Evolutionary conservation across 495 filamentous ascomycete species (phyloP).

Genomic region (Aspergillus homomorphus): DNA sequence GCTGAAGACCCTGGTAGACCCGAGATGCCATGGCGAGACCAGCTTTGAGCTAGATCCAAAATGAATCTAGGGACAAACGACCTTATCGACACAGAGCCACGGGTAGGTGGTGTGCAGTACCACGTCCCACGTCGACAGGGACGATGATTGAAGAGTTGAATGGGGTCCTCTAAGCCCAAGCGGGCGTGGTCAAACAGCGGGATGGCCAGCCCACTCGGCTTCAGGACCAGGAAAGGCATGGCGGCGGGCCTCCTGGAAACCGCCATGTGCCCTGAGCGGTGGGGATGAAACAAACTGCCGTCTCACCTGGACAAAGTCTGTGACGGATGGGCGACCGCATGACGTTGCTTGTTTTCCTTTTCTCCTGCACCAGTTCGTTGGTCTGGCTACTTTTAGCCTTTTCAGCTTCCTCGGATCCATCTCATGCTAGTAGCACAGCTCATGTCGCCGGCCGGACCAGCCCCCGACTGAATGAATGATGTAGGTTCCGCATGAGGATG

Average conservation of each 20-base stretch:
- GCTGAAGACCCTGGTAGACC: not conserved
- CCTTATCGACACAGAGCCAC: not conserved
- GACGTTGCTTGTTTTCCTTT: not conserved
- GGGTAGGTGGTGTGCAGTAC: not conserved
- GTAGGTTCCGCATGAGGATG: not conserved
- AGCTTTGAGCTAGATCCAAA: not conserved
- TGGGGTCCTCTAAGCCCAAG: not conserved
- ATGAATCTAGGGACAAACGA: too few relatives aligned
- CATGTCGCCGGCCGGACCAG: not conserved
- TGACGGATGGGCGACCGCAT: constrained; percentile 3
- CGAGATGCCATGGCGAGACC: not conserved
- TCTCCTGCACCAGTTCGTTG: not conserved
- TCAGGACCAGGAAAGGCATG: constrained; percentile 26
- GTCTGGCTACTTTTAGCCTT: too few relatives aligned
- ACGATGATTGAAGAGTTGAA: not conserved
- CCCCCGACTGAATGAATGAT: not conserved
- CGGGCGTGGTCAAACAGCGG: constrained; percentile 1
- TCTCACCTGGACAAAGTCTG: not conserved
- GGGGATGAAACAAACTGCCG: constrained; percentile 21
- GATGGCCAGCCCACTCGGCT: constrained; percentile 3
- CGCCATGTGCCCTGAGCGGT: constrained; percentile 17
- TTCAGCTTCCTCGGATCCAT: too few relatives aligned
- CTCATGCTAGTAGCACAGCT: not conserved
- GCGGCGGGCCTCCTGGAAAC: constrained; percentile 15
- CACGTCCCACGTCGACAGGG: not conserved